A percentile compares a stretch with the other conserved stretches of the same genome.
phyloP scores from a whole-genome alignment of 2,329 filamentous ascomycete genomes.

The Dactylellina drechsleri region DNA sequence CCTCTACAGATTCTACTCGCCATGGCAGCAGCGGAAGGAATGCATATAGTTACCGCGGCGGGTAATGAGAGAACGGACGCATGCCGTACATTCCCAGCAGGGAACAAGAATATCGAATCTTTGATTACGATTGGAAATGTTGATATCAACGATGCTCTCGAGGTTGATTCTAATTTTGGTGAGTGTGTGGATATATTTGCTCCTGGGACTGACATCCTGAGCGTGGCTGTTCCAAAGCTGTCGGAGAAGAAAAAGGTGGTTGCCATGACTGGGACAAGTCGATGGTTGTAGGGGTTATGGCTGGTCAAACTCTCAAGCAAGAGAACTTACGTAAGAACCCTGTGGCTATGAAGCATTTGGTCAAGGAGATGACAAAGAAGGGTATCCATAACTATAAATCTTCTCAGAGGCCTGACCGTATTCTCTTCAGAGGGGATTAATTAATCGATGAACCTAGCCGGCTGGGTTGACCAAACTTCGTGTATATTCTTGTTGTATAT shows the following conservation, averaged over 20 bases:
- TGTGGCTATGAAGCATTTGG: slow-evolving; percentile 54
- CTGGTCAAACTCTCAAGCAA: slow-evolving; percentile 53
- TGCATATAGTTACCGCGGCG: background rate
- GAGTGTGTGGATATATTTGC: slow-evolving; percentile 65
- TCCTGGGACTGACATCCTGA: slow-evolving; percentile 65
- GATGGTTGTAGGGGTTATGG: slow-evolving; percentile 59
- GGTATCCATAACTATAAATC: slow-evolving; percentile 16
- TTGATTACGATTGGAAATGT: slow-evolving; percentile 25
- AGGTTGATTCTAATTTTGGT: slow-evolving; percentile 8
- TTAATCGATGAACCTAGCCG: too few relatives aligned
- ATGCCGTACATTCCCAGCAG: slow-evolving; percentile 13
- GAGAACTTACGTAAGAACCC: slow-evolving; percentile 46
- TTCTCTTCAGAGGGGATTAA: slow-evolving; percentile 1
- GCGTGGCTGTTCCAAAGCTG: slow-evolving; percentile 64
- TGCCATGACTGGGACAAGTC: slow-evolving; percentile 65
- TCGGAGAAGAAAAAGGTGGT: slow-evolving; percentile 63
- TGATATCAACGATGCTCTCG: slow-evolving; percentile 21
- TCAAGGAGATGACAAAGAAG: slow-evolving; percentile 21
- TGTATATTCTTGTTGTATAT: too few relatives aligned
- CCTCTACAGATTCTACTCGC: background rate
- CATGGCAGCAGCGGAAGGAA: background rate
- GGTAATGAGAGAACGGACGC: slow-evolving; percentile 15
- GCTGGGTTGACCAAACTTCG: too few relatives aligned
- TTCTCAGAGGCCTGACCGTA: background rate
- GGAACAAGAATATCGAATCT: slow-evolving; percentile 17